Evolutionary conservation across 2,329 filamentous ascomycete species (phyloP).

Genomic region (Cladophialophora bantiana): DNA sequence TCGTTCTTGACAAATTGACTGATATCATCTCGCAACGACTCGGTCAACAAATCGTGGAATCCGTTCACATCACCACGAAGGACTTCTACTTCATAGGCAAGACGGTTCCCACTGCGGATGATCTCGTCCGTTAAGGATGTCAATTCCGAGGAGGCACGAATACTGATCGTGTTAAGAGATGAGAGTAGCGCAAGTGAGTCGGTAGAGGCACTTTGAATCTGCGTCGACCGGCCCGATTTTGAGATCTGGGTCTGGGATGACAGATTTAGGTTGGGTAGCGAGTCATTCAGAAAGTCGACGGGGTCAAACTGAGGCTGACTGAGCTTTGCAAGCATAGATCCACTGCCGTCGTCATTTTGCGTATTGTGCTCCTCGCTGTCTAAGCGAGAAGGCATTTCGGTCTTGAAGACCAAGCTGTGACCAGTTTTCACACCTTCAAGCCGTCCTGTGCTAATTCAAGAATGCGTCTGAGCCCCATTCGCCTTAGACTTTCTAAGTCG

Average conservation of each 20-base stretch:
- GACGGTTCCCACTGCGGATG: slow-evolving; percentile 80
- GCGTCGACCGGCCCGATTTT: slow-evolving; percentile 67
- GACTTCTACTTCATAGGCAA: slow-evolving; percentile 95
- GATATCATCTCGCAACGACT: slow-evolving; percentile 75
- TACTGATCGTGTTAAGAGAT: slow-evolving; percentile 86
- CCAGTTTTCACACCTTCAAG: neutral
- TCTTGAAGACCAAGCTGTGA: too few relatives aligned
- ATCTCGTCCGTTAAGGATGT: slow-evolving; percentile 96
- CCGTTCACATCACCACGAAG: slow-evolving; percentile 84
- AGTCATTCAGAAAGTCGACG: slow-evolving; percentile 81
- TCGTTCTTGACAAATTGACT: slow-evolving; percentile 70
- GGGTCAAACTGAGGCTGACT: slow-evolving; percentile 71
- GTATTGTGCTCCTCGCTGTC: slow-evolving; percentile 9
- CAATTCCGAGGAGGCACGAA: slow-evolving; percentile 78
- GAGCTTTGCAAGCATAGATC: slow-evolving; percentile 24
- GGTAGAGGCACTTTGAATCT: slow-evolving; percentile 62
- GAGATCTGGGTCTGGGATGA: slow-evolving; percentile 52
- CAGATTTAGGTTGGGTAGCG: slow-evolving; percentile 71
- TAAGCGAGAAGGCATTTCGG: slow-evolving; percentile 25
- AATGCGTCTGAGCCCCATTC: neutral
- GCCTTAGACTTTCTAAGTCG: neutral
- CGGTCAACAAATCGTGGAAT: slow-evolving; percentile 78
- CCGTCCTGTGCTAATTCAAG: neutral
- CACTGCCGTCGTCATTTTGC: slow-evolving; percentile 7
- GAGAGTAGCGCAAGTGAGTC: slow-evolving; percentile 86